A percentile compares a stretch with the other conserved stretches of the same genome.
Conservation (phyloP, 225 moss, liverwort and hornwort species). For the Lunularia cruciata region DNA sequence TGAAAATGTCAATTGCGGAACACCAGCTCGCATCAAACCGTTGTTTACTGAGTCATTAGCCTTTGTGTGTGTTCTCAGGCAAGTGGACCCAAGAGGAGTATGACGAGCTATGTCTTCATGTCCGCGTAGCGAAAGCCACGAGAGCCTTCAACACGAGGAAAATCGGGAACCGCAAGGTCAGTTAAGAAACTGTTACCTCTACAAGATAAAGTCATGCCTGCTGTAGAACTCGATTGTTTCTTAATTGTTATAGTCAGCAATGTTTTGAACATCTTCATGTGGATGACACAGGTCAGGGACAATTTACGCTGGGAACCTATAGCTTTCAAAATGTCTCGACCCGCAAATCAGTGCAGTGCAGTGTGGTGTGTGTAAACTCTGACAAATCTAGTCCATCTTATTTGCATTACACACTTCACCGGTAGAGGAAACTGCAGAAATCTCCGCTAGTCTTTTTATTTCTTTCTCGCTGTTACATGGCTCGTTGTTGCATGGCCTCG, state of each 20-base stretch:
- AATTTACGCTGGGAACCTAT: constrained; percentile 12
- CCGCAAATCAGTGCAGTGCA: constrained; percentile 15
- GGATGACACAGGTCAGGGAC: not conserved
- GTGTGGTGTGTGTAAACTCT: constrained; percentile 17
- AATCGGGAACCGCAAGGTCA: constrained; percentile 6
- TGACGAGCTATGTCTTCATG: constrained; percentile 4
- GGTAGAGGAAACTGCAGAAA: not conserved
- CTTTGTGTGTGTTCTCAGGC: not conserved
- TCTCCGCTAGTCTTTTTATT: not conserved
- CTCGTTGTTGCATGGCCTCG: too few species aligned
- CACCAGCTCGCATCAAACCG: too few species aligned
- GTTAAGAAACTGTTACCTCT: not conserved
- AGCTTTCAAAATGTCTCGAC: constrained; percentile 10
- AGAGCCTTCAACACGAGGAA: not conserved
- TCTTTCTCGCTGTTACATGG: too few species aligned
- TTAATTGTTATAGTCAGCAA: not conserved
- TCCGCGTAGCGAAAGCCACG: constrained; percentile 11
- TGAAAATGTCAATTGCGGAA: too few species aligned
- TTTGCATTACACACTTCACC: not conserved
- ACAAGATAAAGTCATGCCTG: too few species aligned
- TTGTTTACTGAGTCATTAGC: not conserved
- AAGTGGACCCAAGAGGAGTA: constrained; percentile 14
- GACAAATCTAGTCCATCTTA: not conserved
- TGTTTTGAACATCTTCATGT: not conserved
- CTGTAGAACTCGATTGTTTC: not conserved